phyloP scores from a whole-genome alignment of 345 rosid genomes.

The Arabis alpina region DNA sequence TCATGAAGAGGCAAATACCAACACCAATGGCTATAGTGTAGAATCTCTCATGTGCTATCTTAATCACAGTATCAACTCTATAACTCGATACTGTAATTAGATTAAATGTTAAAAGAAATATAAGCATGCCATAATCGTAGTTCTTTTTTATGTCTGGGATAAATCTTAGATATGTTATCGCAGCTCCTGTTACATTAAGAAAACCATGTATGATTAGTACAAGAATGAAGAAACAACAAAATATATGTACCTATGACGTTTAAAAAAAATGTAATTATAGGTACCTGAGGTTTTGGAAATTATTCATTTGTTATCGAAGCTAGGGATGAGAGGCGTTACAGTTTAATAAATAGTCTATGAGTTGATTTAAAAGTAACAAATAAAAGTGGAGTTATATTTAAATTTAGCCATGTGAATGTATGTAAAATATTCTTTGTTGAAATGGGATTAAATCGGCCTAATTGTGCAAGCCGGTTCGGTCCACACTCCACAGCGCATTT shows the following conservation, averaged over 20 bases:
- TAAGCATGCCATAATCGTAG: conserved; percentile 80
- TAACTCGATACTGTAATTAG: conserved; percentile 80
- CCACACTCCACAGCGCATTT: no score
- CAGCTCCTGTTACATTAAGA: conserved; percentile 52
- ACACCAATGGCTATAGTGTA: conserved; percentile 74
- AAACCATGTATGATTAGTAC: neutral
- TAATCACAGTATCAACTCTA: conserved; percentile 58
- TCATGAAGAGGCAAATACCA: conserved; percentile 70
- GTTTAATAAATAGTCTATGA: no score
- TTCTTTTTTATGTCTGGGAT: conserved; percentile 77
- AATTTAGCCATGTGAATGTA: no score
- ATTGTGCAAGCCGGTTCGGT: no score
- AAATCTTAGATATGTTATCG: conserved; percentile 73
- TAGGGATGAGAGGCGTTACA: neutral
- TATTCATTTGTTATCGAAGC: neutral
- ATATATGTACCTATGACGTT: no score
- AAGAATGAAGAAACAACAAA: no score
- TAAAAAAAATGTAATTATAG: no score
- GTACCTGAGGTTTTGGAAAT: no score
- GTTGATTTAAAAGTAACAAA: no score
- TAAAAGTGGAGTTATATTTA: no score
- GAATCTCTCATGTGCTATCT: conserved; percentile 64
- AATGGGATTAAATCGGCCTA: no score
- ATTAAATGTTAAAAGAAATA: conserved; percentile 81
- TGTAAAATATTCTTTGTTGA: no score